Base-by-base conservation (phyloP, 2,329 filamentous ascomycete species). In the Penicillium aurantiogriseum region DNA sequence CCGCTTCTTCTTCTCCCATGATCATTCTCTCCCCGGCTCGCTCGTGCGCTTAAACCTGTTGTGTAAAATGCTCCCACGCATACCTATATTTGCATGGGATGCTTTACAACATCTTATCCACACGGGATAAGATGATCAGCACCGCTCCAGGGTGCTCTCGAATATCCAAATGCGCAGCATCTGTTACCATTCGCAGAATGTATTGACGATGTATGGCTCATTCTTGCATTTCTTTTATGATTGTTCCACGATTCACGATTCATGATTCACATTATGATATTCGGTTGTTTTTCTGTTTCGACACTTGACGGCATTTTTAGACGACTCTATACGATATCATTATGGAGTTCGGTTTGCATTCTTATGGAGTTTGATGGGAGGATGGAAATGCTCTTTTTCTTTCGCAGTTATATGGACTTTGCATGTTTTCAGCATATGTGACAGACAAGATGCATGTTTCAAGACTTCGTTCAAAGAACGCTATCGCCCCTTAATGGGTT, bases 1-100 rank as follows among this genome's bases (percentile, higher is more conserved):
- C 75, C 5, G 66, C 71, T 27, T 71, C 74, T 27, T 71, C 74
- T 13, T 74, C 74, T 15, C 71, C 73, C 56, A 74, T 75, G 65
- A 68, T 77, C 40, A 56, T 69, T 36, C 61, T 73, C 44, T 69
- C 70, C 19, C 73, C 73, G 40, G 70, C 74, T 48, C 71, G 69
- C 23, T 74, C 74, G 13, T 69, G 67, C 44, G 62, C 66, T 38
- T 73, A 62, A 63, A 17, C 46, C 8, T 11, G 29, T 23, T 10
- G 23, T 50, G 38, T 4, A 48, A 31, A 17, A 27, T 38, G 25
- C 43, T 33, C 35, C 17, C 48, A n/a, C 6, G 27, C 42, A 35
- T 45, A 29, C 40, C 8, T 27, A 1, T 40, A 23, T 35, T 6
- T 47, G 27, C 15, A 39, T 29, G 21, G 49, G 48, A 29, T 43